These are phyloP conservation scores for Claviceps spartinae DNA, from an alignment of 2,329 filamentous ascomycete species.

Conservation along the genomic window DNA sequence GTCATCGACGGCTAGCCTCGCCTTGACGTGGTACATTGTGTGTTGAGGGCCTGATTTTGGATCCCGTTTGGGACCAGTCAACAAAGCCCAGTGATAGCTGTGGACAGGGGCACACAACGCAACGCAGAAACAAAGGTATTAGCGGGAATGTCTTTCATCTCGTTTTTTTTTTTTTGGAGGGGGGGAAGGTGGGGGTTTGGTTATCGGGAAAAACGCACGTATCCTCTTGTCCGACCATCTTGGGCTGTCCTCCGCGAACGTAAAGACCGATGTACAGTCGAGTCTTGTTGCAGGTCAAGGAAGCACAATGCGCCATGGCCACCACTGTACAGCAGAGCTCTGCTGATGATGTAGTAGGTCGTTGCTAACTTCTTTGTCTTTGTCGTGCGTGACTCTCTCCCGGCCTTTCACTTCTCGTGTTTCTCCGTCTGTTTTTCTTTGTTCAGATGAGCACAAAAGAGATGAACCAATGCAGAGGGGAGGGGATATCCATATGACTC, in stretches of 20 bases:
- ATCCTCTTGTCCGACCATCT: slow-evolving; percentile 6
- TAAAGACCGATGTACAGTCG: slow-evolving; percentile 7
- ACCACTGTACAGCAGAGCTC: background rate
- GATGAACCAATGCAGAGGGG: background rate
- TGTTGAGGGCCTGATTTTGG: slow-evolving; percentile 1
- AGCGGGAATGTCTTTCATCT: background rate
- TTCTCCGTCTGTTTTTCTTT: background rate
- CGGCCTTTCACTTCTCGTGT: too few species aligned
- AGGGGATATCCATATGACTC: background rate
- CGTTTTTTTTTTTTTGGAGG: background rate
- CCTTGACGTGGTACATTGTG: slow-evolving; percentile 7
- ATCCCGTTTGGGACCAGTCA: slow-evolving; percentile 4
- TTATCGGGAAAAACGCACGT: background rate
- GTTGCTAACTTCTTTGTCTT: background rate
- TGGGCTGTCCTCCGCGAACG: slow-evolving; percentile 4
- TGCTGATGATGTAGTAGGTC: background rate
- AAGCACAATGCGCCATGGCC: background rate
- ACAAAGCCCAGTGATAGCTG: slow-evolving; percentile 7
- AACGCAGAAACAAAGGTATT: background rate
- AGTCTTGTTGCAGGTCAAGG: slow-evolving; percentile 2
- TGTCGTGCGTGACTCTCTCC: background rate
- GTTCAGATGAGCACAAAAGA: background rate
- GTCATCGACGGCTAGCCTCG: slow-evolving; percentile 2
- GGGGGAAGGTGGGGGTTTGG: background rate
- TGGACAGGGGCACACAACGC: too few species aligned